Evolutionary conservation across 2,329 filamentous ascomycete species (phyloP).

Genomic region (Pseudohalonectria lignicola): DNA sequence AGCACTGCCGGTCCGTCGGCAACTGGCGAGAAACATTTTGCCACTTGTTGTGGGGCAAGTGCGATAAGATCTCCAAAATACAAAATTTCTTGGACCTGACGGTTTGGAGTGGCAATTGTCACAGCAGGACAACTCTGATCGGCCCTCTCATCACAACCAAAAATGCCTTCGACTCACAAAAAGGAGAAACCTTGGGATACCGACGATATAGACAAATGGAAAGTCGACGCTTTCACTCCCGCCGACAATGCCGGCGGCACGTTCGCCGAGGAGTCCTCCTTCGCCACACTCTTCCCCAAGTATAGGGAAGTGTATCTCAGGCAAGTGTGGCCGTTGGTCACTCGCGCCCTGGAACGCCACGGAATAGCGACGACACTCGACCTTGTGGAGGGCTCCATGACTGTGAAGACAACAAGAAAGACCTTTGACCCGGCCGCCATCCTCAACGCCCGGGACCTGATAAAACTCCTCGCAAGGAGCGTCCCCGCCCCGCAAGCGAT

Average conservation of each 20-base stretch:
- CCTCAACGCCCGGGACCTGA: constrained; percentile 85
- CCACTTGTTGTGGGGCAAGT: too few relatives aligned
- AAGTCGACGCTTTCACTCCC: constrained; percentile 75
- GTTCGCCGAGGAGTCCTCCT: constrained; percentile 88
- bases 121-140: too few relatives aligned
- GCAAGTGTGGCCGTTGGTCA: constrained; percentile 87
- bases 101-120: too few relatives aligned
- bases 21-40: too few relatives aligned
- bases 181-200: constrained; percentile 92
- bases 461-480: constrained; percentile 82
- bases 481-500: constrained; percentile 89
- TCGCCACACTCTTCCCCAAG: constrained; percentile 81
- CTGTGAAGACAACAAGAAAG: constrained; percentile 85
- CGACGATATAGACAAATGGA: constrained; percentile 96
- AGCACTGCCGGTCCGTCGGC: too few relatives aligned
- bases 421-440: constrained; percentile 89
- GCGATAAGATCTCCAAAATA: too few relatives aligned
- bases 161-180: constrained; percentile 82
- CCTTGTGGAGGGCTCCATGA: constrained; percentile 92
- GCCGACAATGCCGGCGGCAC: constrained; percentile 77
- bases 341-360: constrained; percentile 71
- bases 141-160: too few relatives aligned
- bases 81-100: too few relatives aligned
- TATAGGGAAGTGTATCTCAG: constrained; percentile 92
- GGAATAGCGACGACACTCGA: constrained; percentile 89